Evolutionary conservation across 2,329 filamentous ascomycete genomes (phyloP).

Genomic region (Bipolaris cookei): DNA sequence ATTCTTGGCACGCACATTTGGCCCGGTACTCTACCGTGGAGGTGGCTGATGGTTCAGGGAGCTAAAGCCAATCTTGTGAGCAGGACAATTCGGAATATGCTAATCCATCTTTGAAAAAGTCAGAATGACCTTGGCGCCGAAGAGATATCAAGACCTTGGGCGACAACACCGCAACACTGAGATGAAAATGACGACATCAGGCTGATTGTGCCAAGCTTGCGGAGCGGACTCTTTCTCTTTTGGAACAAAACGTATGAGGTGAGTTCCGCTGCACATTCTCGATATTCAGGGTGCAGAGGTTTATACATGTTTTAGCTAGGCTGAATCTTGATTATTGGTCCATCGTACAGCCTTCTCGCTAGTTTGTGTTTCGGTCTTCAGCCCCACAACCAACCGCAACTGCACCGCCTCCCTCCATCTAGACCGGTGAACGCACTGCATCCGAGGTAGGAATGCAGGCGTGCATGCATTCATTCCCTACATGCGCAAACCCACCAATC

Average conservation of each 20-base stretch:
- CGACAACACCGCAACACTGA: no score
- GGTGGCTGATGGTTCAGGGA: not conserved
- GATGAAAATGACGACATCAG: no score
- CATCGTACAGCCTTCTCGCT: slow-evolving; percentile 5
- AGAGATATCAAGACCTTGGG: no score
- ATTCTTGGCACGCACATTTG: not conserved
- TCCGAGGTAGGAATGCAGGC: slow-evolving; percentile 4
- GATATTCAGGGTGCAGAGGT: not conserved
- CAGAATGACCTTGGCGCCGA: not conserved
- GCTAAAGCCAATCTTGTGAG: not conserved
- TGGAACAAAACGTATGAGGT: not conserved
- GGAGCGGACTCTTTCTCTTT: not conserved
- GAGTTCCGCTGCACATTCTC: not conserved
- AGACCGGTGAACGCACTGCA: slow-evolving; percentile 10
- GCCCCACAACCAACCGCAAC: slow-evolving; percentile 9
- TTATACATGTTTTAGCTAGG: not conserved
- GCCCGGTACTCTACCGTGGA: not conserved
- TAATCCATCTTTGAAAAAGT: not conserved
- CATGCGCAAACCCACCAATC: slow-evolving; percentile 1
- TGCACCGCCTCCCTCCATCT: slow-evolving; percentile 4
- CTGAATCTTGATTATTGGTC: slow-evolving; percentile 10
- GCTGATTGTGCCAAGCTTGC: no score
- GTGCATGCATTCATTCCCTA: slow-evolving; percentile 1
- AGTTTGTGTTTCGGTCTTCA: slow-evolving; percentile 20
- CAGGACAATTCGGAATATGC: not conserved